phyloP scores from a whole-genome alignment of 129 eudicot genomes.

The Escallonia herrerae region DNA sequence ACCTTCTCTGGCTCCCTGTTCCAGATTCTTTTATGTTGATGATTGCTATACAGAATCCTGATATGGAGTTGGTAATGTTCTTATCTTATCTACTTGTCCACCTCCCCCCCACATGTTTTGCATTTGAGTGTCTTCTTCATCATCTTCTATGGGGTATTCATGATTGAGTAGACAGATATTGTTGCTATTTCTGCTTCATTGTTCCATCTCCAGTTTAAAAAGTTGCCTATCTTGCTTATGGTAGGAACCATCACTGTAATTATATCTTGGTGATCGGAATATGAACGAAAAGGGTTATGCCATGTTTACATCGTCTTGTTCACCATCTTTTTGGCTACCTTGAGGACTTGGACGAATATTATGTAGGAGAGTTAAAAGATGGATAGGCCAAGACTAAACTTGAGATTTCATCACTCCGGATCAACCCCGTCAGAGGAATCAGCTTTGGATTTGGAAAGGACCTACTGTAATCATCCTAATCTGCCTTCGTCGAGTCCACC shows the following conservation, averaged over 20 bases:
- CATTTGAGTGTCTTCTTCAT: neutral
- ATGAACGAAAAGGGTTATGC: neutral
- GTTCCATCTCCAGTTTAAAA: neutral
- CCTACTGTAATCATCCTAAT: slow-evolving; percentile 30
- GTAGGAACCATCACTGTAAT: neutral
- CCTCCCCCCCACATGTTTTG: neutral
- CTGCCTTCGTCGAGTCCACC: slow-evolving; percentile 34
- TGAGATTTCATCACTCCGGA: slow-evolving; percentile 40
- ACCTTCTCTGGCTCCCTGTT: neutral
- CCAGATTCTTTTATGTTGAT: slow-evolving; percentile 1
- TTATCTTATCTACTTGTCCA: neutral
- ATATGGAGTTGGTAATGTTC: slow-evolving; percentile 5
- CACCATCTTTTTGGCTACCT: neutral
- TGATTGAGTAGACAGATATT: neutral
- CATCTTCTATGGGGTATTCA: neutral
- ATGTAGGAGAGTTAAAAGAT: slow-evolving; percentile 23
- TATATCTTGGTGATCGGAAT: neutral
- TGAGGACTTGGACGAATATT: neutral
- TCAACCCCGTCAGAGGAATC: slow-evolving; percentile 72
- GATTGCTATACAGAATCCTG: slow-evolving; percentile 1
- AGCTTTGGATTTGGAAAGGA: slow-evolving; percentile 56
- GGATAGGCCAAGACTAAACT: slow-evolving; percentile 37
- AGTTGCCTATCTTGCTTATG: neutral
- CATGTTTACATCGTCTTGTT: neutral
- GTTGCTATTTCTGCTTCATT: neutral